Conservation (phyloP, 768 basidiomycete genomes). For the Hebeloma cylindrosporum region DNA sequence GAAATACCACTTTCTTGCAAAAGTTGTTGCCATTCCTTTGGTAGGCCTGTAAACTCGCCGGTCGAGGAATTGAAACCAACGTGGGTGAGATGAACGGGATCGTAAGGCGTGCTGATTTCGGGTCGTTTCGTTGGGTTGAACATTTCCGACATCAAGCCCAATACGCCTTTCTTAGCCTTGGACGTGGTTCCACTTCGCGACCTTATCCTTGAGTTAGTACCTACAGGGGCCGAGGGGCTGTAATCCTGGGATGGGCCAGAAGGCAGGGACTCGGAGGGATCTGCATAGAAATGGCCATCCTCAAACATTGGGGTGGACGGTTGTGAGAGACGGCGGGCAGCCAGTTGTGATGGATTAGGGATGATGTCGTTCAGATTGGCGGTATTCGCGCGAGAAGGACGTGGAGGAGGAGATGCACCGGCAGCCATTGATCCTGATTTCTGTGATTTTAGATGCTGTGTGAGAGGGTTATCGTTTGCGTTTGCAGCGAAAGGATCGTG, state of each 20-base stretch:
- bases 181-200: conserved; percentile 49
- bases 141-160: conserved; percentile 69
- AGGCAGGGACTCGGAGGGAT: conserved; percentile 44
- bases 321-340: conserved; percentile 52
- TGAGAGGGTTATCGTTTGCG: conserved; percentile 32
- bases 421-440: conserved; percentile 36
- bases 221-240: conserved; percentile 21
- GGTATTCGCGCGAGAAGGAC: conserved; percentile 85
- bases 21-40: conserved; percentile 98
- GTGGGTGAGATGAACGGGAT: conserved; percentile 98
- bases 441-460: conserved; percentile 27
- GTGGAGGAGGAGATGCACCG: conserved; percentile 60
- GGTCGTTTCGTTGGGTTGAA: conserved; percentile 74
- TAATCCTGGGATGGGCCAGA: conserved; percentile 33
- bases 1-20: conserved; percentile 96
- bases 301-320: conserved; percentile 37
- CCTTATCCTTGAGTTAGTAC: conserved; percentile 28
- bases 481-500: conserved; percentile 60
- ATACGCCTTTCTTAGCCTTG: conserved; percentile 66
- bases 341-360: conserved; percentile 39
- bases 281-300: conserved; percentile 44
- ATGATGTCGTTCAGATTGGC: conserved; percentile 78
- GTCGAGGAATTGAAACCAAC: conserved; percentile 99
- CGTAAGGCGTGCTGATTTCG: conserved; percentile 97
- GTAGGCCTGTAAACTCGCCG: conserved; percentile 96